phyloP scores from a whole-genome alignment of 208 protist species.

The Acanthamoeba culbertsoni region DNA sequence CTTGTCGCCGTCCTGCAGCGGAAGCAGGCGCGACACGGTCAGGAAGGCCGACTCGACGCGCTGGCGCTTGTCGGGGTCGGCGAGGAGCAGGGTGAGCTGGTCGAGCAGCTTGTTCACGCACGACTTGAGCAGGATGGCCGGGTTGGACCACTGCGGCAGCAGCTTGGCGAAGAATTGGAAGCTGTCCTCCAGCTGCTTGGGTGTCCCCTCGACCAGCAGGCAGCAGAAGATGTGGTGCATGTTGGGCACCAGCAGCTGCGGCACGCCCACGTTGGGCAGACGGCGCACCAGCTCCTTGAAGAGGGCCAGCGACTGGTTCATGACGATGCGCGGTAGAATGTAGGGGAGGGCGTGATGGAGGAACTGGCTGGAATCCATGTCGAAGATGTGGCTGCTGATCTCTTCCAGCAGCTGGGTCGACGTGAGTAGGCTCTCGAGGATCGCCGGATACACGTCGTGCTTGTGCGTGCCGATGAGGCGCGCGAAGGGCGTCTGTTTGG shows the following conservation, averaged over 20 bases:
- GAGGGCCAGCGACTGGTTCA: not conserved
- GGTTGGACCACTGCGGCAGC: constrained; percentile 43
- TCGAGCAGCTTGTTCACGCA: constrained; percentile 55
- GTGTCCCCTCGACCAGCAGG: not conserved
- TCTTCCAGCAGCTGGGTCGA: not conserved
- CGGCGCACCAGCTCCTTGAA: not conserved
- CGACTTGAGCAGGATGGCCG: constrained; percentile 28
- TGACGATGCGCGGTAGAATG: not conserved
- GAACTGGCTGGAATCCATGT: not conserved
- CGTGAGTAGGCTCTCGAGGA: constrained; percentile 5
- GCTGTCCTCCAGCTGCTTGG: constrained; percentile 36
- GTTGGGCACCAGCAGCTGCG: constrained; percentile 17
- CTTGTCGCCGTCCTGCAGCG: not conserved
- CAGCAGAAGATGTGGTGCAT: constrained; percentile 8
- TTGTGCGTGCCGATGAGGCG: not conserved
- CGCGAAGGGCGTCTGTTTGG: not conserved
- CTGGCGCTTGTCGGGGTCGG: not conserved
- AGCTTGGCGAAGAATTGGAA: not conserved
- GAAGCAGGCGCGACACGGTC: not conserved
- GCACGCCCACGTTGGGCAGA: not conserved
- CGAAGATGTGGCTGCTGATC: not conserved
- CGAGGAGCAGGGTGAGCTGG: constrained; percentile 10
- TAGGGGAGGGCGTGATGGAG: not conserved
- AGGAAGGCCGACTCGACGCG: constrained; percentile 12
- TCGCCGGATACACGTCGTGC: constrained; percentile 33